Evolutionary conservation across 2,329 filamentous ascomycete species (phyloP), one percentile per base, ranked within the genome.

Genomic region (Fusarium clavum): DNA sequence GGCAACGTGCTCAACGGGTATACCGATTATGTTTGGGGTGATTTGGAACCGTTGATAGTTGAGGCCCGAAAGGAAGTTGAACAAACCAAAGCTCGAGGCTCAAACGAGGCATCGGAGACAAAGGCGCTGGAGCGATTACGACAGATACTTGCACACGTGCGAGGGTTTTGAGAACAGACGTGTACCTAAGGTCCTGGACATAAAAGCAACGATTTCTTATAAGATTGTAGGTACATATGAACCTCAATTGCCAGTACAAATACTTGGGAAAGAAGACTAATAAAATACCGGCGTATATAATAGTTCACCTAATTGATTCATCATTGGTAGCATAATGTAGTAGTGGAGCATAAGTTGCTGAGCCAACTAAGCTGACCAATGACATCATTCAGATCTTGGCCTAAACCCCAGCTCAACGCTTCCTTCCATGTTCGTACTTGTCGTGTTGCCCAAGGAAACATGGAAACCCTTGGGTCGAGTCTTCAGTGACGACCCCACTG

Each of bases 1-100:
- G 82, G 83, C 34, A 81, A 82, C 44, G 86, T 90, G 10, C 79
- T 90, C 25, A 84, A 81, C 3, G 79, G 82, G 34, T 91, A 91
- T 70, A 84, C 84, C 0, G 88, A 92, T 74, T 87, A 91, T 58
- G 90, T 92, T 25, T 92, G 90, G 91, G 91, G 90, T 22, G 88
- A 87, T 60, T 77, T 92, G 22, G 79, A 83, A 30, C 83, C 85
- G 6, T 79, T 91, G 34, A 84, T 89, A 12, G 80, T 83, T 52
- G 83, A 87, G 64, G 90, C 90, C 6, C 81, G 81, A 60, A 78
- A 79, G 47, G 90, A 92, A 75, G 77, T 92, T 22, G 80, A 85
- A 49, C 76, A 81, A 27, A 76, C 84, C 25, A 53, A 62, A 30
- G 53, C 59, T 11, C 49, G 32, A 16, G 75, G 79, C 55, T 29